phyloP scores from a whole-genome alignment of 306 rosid genomes.

The Ammopiptanthus mongolicus region DNA sequence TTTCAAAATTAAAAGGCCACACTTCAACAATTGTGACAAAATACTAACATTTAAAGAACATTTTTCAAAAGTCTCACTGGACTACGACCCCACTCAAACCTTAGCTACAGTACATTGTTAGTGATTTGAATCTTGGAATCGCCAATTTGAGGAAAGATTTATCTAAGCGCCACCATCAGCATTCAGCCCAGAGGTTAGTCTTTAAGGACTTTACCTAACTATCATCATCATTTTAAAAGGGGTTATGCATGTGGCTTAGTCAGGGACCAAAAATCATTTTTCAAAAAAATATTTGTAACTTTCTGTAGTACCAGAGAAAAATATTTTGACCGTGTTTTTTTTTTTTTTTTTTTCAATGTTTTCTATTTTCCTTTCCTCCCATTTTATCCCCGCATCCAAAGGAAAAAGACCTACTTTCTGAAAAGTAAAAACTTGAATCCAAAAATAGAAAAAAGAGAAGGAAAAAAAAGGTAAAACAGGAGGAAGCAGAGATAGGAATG shows the following conservation, averaged over 20 bases:
- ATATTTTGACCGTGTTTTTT: neutral
- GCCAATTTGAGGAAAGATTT: too few relatives aligned
- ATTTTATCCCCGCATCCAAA: neutral
- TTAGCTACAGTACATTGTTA: too few relatives aligned
- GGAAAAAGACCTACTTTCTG: slow-evolving; percentile 4
- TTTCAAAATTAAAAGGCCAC: neutral
- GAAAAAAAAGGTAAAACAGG: neutral
- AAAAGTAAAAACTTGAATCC: slow-evolving; percentile 15
- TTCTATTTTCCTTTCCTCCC: neutral
- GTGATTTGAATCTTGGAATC: too few relatives aligned
- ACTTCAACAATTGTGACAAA: neutral
- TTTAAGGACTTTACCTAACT: too few relatives aligned
- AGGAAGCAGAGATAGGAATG: neutral
- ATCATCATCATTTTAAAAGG: too few relatives aligned
- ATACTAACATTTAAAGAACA: neutral
- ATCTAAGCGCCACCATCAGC: too few relatives aligned
- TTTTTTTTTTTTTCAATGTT: too few relatives aligned
- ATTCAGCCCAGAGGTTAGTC: too few relatives aligned
- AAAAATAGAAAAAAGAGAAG: slow-evolving; percentile 1
- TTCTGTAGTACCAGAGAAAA: neutral
- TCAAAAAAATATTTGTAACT: neutral
- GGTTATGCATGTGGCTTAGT: too few relatives aligned
- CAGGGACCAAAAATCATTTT: too few relatives aligned
- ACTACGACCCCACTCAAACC: too few relatives aligned
- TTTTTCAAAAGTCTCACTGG: neutral